A percentile compares a stretch with the other conserved stretches of the same genome.
Evolutionary conservation across 2,329 filamentous ascomycete species (phyloP).

Genomic region (Trichoderma aggressivum): DNA sequence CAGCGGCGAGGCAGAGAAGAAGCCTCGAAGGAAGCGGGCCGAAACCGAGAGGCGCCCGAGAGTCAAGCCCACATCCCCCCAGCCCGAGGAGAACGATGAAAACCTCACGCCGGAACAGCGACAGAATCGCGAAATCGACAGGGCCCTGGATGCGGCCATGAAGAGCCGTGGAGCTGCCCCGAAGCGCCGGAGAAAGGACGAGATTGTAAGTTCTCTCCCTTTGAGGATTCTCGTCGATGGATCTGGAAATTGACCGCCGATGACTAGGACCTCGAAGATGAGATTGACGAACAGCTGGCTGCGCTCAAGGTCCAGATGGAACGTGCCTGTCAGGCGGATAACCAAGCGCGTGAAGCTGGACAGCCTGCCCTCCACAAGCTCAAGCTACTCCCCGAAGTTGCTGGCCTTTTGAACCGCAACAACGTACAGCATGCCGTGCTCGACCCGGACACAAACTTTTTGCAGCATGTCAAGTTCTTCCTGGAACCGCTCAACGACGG

Average conservation of each 20-base stretch:
- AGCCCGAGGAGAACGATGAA: constrained; percentile 72
- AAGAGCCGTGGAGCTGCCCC: constrained; percentile 62
- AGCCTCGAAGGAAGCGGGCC: constrained; percentile 46
- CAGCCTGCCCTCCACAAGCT: constrained; percentile 89
- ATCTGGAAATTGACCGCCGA: neutral
- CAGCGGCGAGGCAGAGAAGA: constrained; percentile 42
- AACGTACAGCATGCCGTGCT: constrained; percentile 80
- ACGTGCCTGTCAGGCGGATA: constrained; percentile 81
- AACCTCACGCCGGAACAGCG: constrained; percentile 80
- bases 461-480: constrained; percentile 95
- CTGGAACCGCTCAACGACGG: constrained; percentile 93
- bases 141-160: constrained; percentile 81
- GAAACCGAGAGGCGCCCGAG: constrained; percentile 49
- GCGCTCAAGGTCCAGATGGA: constrained; percentile 88
- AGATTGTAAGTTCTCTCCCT: constrained; percentile 60
- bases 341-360: constrained; percentile 72
- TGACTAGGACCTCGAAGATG: constrained; percentile 76
- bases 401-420: constrained; percentile 83
- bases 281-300: constrained; percentile 86
- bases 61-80: constrained; percentile 43
- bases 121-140: constrained; percentile 77
- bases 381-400: constrained; percentile 87
- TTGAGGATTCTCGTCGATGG: neutral
- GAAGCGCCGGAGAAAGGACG: constrained; percentile 78
- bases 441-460: constrained; percentile 90